phyloP scores from a whole-genome alignment of 2,329 filamentous ascomycete genomes.

The Cladosporium sp. region DNA sequence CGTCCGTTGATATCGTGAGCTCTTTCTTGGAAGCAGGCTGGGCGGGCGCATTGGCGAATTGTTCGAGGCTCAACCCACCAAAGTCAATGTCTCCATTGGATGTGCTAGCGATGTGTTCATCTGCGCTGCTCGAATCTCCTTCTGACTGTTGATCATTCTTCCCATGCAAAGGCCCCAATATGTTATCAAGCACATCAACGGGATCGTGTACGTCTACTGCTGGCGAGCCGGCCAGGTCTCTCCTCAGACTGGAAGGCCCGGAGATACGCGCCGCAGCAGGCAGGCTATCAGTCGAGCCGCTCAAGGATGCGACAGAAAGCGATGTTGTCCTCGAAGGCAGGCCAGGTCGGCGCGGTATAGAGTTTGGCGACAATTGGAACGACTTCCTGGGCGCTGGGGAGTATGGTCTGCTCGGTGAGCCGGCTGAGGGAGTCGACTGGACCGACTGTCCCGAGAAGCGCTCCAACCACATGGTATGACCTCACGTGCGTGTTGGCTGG shows the following conservation, averaged over 20 bases:
- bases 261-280: constrained; percentile 62
- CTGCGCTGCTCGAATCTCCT: not conserved
- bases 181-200: constrained; percentile 64
- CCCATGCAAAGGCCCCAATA: constrained; percentile 48
- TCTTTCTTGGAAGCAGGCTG: constrained; percentile 33
- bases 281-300: constrained; percentile 75
- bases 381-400: constrained; percentile 71
- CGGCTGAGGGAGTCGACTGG: constrained; percentile 62
- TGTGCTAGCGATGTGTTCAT: constrained; percentile 42
- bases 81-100: constrained; percentile 74
- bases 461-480: constrained; percentile 79
- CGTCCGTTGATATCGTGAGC: constrained; percentile 17
- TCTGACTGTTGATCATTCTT: not conserved
- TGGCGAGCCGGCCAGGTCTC: constrained; percentile 51
- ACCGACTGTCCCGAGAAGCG: constrained; percentile 74
- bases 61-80: constrained; percentile 70
- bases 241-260: constrained; percentile 69
- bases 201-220: constrained; percentile 66
- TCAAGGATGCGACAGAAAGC: constrained; percentile 69
- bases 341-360: constrained; percentile 67
- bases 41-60: constrained; percentile 55
- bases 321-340: constrained; percentile 73
- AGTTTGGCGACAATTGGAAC: constrained; percentile 66
- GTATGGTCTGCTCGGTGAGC: constrained; percentile 65
- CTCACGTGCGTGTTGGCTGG: not conserved